These are phyloP conservation scores for Aphanocladium album DNA, from an alignment of 2,329 filamentous ascomycete species.

Conservation along the genomic window DNA sequence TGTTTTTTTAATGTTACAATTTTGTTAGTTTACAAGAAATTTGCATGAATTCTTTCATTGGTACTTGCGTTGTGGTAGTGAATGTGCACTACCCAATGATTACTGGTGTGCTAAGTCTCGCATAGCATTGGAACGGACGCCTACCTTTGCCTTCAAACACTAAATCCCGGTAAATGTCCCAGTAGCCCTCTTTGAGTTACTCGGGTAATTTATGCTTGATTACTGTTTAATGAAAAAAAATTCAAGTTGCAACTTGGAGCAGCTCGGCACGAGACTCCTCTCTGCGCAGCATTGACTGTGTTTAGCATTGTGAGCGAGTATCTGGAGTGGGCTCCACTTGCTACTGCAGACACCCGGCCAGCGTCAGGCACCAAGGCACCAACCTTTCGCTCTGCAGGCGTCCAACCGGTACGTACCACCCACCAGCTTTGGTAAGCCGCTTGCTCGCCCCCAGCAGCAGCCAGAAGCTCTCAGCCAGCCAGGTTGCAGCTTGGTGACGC, in stretches of 20 bases:
- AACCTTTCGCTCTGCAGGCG: slow-evolving; percentile 3
- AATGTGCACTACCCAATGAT: no score
- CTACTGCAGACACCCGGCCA: neutral
- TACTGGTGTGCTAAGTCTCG: no score
- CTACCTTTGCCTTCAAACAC: no score
- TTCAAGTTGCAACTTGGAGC: no score
- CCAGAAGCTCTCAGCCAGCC: slow-evolving; percentile 5
- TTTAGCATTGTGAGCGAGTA: no score
- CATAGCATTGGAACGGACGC: no score
- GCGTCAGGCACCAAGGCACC: slow-evolving; percentile 21
- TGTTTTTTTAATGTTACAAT: neutral
- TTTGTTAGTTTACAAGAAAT: neutral
- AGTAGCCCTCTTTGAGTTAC: no score
- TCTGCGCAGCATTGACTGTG: neutral
- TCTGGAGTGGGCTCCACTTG: slow-evolving; percentile 1
- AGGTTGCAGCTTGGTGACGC: slow-evolving; percentile 30
- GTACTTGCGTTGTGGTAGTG: no score
- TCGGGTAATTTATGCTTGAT: no score
- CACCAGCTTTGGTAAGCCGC: slow-evolving; percentile 10
- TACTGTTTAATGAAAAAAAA: no score
- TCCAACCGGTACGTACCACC: slow-evolving; percentile 14
- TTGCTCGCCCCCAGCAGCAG: neutral
- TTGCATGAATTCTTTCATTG: neutral
- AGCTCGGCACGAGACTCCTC: no score
- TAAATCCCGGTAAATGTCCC: no score